A percentile compares a stretch with the other conserved stretches of the same genome.
Conservation (phyloP, 176 grass and related monocot genomes). For the Carex littledalei region DNA sequence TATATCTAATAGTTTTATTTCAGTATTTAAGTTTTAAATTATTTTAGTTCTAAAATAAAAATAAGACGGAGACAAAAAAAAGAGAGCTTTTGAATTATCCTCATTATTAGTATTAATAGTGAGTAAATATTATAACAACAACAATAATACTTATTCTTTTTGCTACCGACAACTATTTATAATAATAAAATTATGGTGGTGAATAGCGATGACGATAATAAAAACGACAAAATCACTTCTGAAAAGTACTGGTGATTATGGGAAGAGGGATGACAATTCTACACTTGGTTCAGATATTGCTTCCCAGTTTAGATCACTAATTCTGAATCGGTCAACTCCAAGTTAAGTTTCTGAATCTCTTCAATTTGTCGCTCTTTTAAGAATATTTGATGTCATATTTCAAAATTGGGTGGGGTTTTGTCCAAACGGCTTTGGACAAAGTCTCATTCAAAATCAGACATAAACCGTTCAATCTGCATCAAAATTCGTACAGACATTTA, state of each 20-base stretch:
- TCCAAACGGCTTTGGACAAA: no score
- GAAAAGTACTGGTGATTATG: neutral
- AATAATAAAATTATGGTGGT: neutral
- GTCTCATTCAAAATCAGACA: no score
- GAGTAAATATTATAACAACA: neutral
- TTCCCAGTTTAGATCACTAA: neutral
- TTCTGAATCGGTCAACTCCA: neutral
- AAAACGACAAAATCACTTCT: neutral
- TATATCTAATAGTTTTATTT: no score
- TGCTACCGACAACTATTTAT: neutral
- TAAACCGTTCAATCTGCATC: no score
- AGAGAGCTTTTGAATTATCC: no score
- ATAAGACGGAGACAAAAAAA: no score
- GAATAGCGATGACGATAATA: neutral
- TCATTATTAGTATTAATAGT: neutral
- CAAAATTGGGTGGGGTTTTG: neutral
- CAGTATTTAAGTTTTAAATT: no score
- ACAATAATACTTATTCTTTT: neutral
- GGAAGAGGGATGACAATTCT: neutral
- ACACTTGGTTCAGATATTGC: neutral
- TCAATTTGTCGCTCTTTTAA: neutral
- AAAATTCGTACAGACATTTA: no score
- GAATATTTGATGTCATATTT: neutral
- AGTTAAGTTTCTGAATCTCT: neutral
- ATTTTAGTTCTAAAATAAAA: no score